These are phyloP conservation scores for Kodamaea restingae DNA, from an alignment of 805 yeast species.

Conservation along the genomic window DNA sequence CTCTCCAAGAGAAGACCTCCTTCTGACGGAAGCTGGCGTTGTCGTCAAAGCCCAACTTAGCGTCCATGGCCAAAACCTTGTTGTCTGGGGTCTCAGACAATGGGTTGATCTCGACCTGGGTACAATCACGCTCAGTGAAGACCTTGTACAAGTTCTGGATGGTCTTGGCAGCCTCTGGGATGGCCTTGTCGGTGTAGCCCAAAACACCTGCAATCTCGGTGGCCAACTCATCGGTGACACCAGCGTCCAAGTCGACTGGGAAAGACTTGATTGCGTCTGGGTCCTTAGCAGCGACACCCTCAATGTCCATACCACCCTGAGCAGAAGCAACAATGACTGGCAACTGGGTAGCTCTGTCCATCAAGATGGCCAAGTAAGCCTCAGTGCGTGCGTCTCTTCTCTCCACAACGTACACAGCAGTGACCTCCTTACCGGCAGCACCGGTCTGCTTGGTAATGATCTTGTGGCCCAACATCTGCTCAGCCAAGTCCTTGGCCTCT, in stretches of 20 bases:
- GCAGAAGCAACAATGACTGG: constrained; percentile 94
- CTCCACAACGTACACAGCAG: constrained; percentile 94
- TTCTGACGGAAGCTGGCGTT: constrained; percentile 92
- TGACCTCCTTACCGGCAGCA: constrained; percentile 92
- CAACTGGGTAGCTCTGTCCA: constrained; percentile 88
- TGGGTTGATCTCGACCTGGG: constrained; percentile 98
- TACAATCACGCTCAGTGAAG: constrained; percentile 88
- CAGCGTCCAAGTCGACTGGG: constrained; percentile 70
- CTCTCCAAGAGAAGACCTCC: constrained; percentile 96
- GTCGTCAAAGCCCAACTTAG: constrained; percentile 97
- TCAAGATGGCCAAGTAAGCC: constrained; percentile 89
- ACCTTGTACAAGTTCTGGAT: constrained; percentile 84
- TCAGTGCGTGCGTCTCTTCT: constrained; percentile 92
- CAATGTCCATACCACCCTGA: constrained; percentile 99
- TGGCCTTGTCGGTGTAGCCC: constrained; percentile 76
- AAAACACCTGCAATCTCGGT: constrained; percentile 69
- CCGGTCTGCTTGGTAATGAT: constrained; percentile 98
- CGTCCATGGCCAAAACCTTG: constrained; percentile 96
- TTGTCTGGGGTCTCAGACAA: constrained; percentile 88
- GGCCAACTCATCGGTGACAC: constrained; percentile 78
- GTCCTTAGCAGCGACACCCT: constrained; percentile 89
- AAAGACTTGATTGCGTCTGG: constrained; percentile 91
- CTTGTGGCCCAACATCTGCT: constrained; percentile 87
- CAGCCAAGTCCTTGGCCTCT: constrained; percentile 82
- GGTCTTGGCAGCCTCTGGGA: constrained; percentile 82